Base-by-base conservation (phyloP, 345 rosid genomes). In the Linum trigynum region DNA sequence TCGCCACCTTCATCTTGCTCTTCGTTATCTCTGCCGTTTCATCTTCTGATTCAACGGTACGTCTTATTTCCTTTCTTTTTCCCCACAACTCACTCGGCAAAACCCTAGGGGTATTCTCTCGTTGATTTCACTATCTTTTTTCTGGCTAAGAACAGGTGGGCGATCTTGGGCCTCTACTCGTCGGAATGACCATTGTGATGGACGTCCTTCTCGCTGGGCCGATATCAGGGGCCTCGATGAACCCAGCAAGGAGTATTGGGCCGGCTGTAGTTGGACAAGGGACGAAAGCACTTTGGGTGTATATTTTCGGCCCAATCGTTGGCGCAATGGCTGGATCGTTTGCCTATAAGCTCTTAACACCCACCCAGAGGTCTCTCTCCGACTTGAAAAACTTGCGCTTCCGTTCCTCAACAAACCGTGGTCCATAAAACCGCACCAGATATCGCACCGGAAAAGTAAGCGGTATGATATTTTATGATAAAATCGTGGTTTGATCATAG, bases 1-100 rank as follows among this genome's bases (percentile, higher is more conserved):
- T 73, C 43, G 68, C 65, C 38, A 63, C 76, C 8, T 73, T 68
- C 50, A 64, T 68, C 57, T 38, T 73, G 17, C 68, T 73, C 68
- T 73, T 73, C 58, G 76, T 63, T 17, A 68, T 73, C 15, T 73
- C 69, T 7, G 76, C 69, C 9, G 65, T 64, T 36, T 66, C 76
- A 3, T 61, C 70, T 0, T 72, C 68, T 39, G 59, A 58, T 23
- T 39, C 65, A 51, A 60, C 69, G 39, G 72, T 73, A 3, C 40
- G 63, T 62, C 1, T 45, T 45, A 8, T 41, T 41, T 41, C 5
- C 5, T 41, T 4, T 41, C 9, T 41, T 41, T 4, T 41, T 4
- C 45, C 9, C 45, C 1, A 23, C n/a, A 23, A 23, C 32, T 23
- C 32, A 23, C 32, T 23, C 32, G 32, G 1, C 32, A 23, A 23